Percentiles rank a stretch among this genome's conserved stretches.
These are phyloP conservation scores for Phialophora macrospora DNA, from an alignment of 2,329 filamentous ascomycete genomes.

Conservation along the genomic window DNA sequence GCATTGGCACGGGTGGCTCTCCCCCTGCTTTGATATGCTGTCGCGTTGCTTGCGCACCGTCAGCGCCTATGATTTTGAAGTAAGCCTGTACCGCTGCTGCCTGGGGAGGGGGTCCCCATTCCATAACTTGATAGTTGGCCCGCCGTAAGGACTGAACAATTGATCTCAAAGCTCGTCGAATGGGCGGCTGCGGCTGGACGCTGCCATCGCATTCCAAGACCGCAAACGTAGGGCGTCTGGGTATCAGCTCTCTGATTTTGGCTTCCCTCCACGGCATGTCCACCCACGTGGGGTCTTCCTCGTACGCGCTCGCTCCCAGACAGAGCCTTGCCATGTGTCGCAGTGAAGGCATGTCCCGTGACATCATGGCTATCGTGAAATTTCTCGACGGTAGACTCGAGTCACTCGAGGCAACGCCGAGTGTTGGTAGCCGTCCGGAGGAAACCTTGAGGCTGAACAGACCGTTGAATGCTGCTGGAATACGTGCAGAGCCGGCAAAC, in stretches of 20 bases:
- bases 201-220: constrained; percentile 27
- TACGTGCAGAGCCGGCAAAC: constrained; percentile 45
- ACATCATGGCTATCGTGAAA: constrained; percentile 41
- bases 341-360: constrained; percentile 32
- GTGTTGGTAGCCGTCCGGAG: constrained; percentile 20
- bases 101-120: constrained; percentile 35
- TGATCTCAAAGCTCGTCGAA: constrained; percentile 24
- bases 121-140: constrained; percentile 58
- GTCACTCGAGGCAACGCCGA: constrained; percentile 20
- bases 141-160: constrained; percentile 44
- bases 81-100: constrained; percentile 25
- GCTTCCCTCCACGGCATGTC: constrained; percentile 31
- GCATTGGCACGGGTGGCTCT: constrained; percentile 64
- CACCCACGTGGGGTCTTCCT: constrained; percentile 24
- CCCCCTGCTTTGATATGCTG: constrained; percentile 59
- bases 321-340: constrained; percentile 31
- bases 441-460: constrained; percentile 27
- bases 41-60: constrained; percentile 67
- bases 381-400: constrained; percentile 42
- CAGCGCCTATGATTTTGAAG: constrained; percentile 51
- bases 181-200: constrained; percentile 31
- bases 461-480: constrained; percentile 43
- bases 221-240: constrained; percentile 23
- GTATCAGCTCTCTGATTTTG: constrained; percentile 12
- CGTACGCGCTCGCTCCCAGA: constrained; percentile 25